Percentiles rank a stretch among this genome's conserved stretches.
Conservation (phyloP, 1,284 basidiomycete species). For the Ustilago sp. region DNA sequence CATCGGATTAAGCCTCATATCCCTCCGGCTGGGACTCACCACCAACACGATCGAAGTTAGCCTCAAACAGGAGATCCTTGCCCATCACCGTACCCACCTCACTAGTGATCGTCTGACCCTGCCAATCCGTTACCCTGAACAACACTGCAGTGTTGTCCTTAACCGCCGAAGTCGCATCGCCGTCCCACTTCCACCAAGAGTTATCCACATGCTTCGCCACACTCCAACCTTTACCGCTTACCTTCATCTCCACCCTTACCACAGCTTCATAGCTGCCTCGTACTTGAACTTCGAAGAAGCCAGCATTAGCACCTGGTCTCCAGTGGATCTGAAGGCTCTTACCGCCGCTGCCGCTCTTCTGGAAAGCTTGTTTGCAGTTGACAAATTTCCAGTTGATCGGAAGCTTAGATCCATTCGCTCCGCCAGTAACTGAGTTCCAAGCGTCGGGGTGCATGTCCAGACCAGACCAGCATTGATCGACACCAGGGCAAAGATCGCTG, state of each 20-base stretch:
- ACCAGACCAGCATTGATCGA: conserved; percentile 42
- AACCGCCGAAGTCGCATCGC: not conserved
- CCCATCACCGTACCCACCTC: conserved; percentile 27
- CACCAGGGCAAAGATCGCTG: conserved; percentile 44
- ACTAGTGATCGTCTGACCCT: conserved; percentile 42
- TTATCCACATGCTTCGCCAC: conserved; percentile 23
- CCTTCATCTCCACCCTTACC: conserved; percentile 38
- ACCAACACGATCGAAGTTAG: conserved; percentile 36
- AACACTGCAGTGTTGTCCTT: conserved; percentile 6
- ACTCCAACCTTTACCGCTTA: conserved; percentile 6
- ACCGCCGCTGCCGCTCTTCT: conserved; percentile 18
- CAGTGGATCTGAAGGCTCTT: conserved; percentile 37
- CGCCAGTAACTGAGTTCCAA: conserved; percentile 40
- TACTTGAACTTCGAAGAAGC: conserved; percentile 45
- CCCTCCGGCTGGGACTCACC: not conserved
- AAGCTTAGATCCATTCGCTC: conserved; percentile 27
- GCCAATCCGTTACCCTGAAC: conserved; percentile 47
- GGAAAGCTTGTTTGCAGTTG: conserved; percentile 40
- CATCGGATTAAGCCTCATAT: not conserved
- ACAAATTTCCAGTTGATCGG: conserved; percentile 46
- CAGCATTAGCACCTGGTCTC: conserved; percentile 25
- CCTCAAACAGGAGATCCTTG: conserved; percentile 25
- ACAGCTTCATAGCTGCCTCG: conserved; percentile 39
- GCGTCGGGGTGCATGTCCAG: conserved; percentile 54
- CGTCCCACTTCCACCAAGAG: conserved; percentile 33